Base-by-base conservation (phyloP, 2,329 filamentous ascomycete genomes). In the Colletotrichum sp. region DNA sequence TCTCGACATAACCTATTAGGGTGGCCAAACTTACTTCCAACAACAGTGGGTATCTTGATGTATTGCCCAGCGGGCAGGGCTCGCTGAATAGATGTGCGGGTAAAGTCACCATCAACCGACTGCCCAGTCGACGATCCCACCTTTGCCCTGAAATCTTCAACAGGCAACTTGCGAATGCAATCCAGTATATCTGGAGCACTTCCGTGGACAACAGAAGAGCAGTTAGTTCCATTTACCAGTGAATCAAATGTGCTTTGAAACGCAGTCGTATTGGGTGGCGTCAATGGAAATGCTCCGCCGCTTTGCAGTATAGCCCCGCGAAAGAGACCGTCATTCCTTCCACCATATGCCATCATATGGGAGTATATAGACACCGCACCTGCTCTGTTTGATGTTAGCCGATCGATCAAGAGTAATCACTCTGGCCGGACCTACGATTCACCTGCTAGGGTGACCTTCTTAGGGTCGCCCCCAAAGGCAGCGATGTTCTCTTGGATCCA, bases 21-120 rank as follows among this genome's bases (percentile, higher is more conserved):
- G 24, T 13, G 1, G 18, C 5, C 16, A 28, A 15, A 9, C 66
- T 28, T 60, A 69, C 67, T 89, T 6, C 93, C 93, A 32, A 88
- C 84, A 7, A 94, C 86, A 55, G 94, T 88, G 1, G 92, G 91
- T 0, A 94, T 90, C 65, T 91, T 87, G 71, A 93, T 77, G 94
- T 94, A 21, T 88, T 87, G 63, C 91, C 92, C 8, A 87, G 81
- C 2, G 84, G 82, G 6, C 94, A 84, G 78, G 92, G 90, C 8
- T 87, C 81, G 10, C 89, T 61, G 84, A 85, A 66, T 86, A 78
- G 24, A 76, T 78, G 24, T 85, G 85, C 21, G 88, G 81, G 7
- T 68, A 16, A 86, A 86, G 66, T 86, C 82, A 7, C 81, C 83
- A 55, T 88, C 87, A 8, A 86, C 39, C 12, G 77, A 77, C 74